Conservation (phyloP, 371 early-diverging fungal species). For the Apophysomyces ossiformis region DNA sequence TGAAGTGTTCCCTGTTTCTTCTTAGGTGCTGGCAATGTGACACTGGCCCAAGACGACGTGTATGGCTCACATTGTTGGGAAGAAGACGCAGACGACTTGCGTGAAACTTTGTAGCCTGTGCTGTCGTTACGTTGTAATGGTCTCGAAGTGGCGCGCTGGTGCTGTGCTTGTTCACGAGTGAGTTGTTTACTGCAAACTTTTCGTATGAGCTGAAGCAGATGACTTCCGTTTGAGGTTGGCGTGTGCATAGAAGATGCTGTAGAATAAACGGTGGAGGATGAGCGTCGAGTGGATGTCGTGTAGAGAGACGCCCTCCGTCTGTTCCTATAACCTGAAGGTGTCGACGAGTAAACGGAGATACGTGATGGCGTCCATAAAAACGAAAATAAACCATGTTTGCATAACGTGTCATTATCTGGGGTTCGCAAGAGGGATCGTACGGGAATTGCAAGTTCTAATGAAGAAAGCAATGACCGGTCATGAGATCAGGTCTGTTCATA, state of each 20-base stretch:
- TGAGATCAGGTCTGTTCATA: neutral
- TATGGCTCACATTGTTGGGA: neutral
- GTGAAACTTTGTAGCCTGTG: constrained; percentile 3
- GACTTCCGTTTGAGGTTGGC: neutral
- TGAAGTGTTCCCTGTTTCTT: neutral
- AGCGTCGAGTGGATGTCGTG: neutral
- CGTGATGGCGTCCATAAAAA: constrained; percentile 6
- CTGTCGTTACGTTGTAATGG: neutral
- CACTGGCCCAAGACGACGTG: neutral
- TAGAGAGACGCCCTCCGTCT: neutral
- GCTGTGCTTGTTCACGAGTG: neutral
- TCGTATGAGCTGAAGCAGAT: constrained; percentile 1
- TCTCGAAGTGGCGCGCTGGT: neutral
- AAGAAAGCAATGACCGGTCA: neutral
- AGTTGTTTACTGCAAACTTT: neutral
- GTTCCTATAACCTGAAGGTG: constrained; percentile 1
- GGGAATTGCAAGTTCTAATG: neutral
- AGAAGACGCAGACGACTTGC: neutral
- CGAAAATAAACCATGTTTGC: constrained; percentile 3
- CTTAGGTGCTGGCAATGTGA: neutral
- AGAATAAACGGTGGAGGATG: constrained; percentile 6
- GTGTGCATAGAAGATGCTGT: neutral
- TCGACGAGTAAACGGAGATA: neutral
- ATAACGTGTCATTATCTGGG: neutral
- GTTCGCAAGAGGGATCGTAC: constrained; percentile 9